Base-by-base conservation (phyloP, 192 early-diverging fungal species). In the Pilaira anomala region DNA sequence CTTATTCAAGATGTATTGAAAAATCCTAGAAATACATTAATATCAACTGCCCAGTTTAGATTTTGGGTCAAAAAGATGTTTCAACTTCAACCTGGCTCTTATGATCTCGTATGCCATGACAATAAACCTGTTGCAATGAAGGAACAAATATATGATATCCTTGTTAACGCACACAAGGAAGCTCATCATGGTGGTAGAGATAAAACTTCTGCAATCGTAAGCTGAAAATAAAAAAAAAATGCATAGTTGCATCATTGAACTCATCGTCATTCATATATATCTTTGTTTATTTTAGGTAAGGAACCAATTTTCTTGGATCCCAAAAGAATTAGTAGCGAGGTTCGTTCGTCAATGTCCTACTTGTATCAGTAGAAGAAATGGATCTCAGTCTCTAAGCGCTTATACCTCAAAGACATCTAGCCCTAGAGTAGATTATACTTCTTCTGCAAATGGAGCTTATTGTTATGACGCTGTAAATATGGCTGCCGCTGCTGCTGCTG, bases 31-130 rank as follows among this genome's bases (percentile, higher is more conserved):
- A 81, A 81, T 39, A 81, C 80, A 7, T 63, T 75, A 22, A 71
- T 81, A 24, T 81, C 80, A 7, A 81, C 80, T 7, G 80, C 80
- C 0, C 80, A 81, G 50, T 81, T 81, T 48, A 71, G 80, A 7
- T 81, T 81, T 61, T 81, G 80, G 80, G 80, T 78, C 7, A 81
- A 81, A 44, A 81, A 81, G 26, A 81, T 81, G 80, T 81, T 81
- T 64, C 69, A 72, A 8, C 67, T 81, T 14, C 50, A 52, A 18
- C 61, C 48, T 40, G 73, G 64, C 3, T 72, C 74, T 0, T 65
- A 66, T 3, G 73, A 80, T 56, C 63, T 77, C 18, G 70, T 81
- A 9, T 76, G 72, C 39, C 80, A 81, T 66, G 70, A 78, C 7
- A 78, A 78, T 22, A 81, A 81, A 21, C 80, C 80, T 18, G 75